Conservation (phyloP, 2,329 filamentous ascomycete genomes). For the Boeremia exigua region DNA sequence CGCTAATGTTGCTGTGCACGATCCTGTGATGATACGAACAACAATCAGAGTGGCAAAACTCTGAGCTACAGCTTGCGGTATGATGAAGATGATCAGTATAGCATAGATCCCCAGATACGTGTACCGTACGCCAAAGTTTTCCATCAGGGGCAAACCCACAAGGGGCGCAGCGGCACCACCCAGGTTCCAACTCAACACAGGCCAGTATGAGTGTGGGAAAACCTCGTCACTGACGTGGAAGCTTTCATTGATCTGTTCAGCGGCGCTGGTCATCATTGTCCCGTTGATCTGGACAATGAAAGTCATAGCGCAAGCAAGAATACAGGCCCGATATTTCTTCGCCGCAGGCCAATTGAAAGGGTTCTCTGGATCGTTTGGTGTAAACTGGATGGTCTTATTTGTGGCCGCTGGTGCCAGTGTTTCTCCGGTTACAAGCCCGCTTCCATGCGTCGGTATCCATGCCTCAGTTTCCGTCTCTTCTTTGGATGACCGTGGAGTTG, state of each 20-base stretch:
- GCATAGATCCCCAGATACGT: slow-evolving; percentile 53
- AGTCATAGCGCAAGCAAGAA: slow-evolving; percentile 53
- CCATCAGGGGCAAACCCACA: slow-evolving; percentile 52
- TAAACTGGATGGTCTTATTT: slow-evolving; percentile 25
- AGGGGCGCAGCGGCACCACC: slow-evolving; percentile 52
- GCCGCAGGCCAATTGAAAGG: slow-evolving; percentile 51
- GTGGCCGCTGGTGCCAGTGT: not conserved
- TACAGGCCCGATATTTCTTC: slow-evolving; percentile 53
- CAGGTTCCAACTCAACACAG: slow-evolving; percentile 51
- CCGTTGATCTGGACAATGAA: slow-evolving; percentile 42
- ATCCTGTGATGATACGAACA: slow-evolving; percentile 53
- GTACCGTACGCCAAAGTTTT: slow-evolving; percentile 53
- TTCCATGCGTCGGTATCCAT: not conserved
- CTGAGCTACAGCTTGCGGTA: slow-evolving; percentile 52
- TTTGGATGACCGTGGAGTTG: slow-evolving; percentile 4
- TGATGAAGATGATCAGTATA: slow-evolving; percentile 50
- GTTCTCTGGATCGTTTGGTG: slow-evolving; percentile 33
- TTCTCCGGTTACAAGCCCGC: not conserved
- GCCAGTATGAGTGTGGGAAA: slow-evolving; percentile 52
- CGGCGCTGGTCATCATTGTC: slow-evolving; percentile 42
- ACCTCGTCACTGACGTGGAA: slow-evolving; percentile 48
- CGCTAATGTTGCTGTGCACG: slow-evolving; percentile 52
- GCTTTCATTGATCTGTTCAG: slow-evolving; percentile 46
- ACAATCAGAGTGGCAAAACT: slow-evolving; percentile 56
- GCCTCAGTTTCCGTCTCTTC: slow-evolving; percentile 2